Base-by-base conservation (phyloP, 2,329 filamentous ascomycete species). In the Hortaea sp. region DNA sequence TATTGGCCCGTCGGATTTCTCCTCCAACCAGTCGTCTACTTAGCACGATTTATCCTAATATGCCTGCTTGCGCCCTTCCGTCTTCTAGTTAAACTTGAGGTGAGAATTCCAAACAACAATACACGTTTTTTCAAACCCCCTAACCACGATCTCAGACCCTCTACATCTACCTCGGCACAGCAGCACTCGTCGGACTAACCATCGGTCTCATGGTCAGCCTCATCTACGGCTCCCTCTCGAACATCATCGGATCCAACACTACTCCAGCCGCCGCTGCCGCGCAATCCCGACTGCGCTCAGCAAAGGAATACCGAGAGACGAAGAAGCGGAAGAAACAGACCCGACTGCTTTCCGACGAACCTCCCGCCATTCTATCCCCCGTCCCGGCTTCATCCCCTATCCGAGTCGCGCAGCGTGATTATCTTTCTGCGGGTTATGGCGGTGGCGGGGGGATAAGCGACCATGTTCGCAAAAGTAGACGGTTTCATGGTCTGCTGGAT, bases 181-280 rank as follows among this genome's bases (percentile, higher is more conserved):
- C 85, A 6, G 73, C 77, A 30, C 64, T 85, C 12, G 71, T 87
- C 44, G 86, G 86, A n/a, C 66, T 81, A 44, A 43, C 78, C 7
- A 69, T 80, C 29, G 85, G 84, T 43, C 63, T 80, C 43, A 53
- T 76, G 12, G 63, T 88, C 39, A 74, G 78, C 57, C 65, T 78
- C 44, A 70, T 72, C 12, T 82, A 79, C 48, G 70, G 68, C 47
- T 58, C 76, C 29, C 40, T 61, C 5, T 42, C 52, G 6, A 44
- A 41, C 13, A 34, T 56, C 4, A 35, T 35, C n/a, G 32, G 32
- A 35, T 35, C 32, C 2, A n/a, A 35, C 32, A 9, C 49, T 61
- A 3, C 46, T n/a, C 46, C 63, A 5, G 55, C 58, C 37, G 41
- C 51, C 7, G 45, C 49, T 12, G 39, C 50, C 2, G 35, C 46